phyloP scores from a whole-genome alignment of 306 rosid genomes.

The Neltuma alba region DNA sequence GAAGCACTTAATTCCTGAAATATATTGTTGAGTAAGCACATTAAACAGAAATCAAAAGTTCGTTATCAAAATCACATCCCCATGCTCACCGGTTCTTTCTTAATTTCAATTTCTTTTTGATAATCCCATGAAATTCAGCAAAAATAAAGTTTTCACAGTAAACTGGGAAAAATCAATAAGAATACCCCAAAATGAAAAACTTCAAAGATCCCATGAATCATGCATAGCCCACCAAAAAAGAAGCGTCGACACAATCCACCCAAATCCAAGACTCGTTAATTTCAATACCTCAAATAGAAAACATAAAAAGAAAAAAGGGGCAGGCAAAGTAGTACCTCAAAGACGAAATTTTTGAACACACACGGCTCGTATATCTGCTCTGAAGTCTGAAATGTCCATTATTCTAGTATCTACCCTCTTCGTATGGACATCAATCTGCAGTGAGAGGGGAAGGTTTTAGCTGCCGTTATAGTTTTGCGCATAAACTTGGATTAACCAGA shows the following conservation, averaged over 20 bases:
- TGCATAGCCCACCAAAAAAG: background rate
- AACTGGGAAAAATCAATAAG: background rate
- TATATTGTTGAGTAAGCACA: background rate
- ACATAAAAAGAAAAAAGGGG: background rate
- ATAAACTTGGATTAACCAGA: background rate
- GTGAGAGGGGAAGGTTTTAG: background rate
- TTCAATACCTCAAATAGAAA: background rate
- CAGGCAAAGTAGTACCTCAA: constrained; percentile 25
- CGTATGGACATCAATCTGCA: background rate
- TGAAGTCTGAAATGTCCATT: background rate
- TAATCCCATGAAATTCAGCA: background rate
- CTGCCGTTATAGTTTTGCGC: too few species aligned
- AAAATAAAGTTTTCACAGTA: background rate
- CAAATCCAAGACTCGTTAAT: background rate
- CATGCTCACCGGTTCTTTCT: background rate
- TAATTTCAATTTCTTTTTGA: background rate
- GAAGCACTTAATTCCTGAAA: constrained; percentile 1
- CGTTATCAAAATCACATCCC: background rate
- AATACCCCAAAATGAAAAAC: background rate
- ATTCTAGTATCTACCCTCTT: background rate
- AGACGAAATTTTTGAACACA: background rate
- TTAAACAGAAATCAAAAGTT: background rate
- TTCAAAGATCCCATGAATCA: background rate
- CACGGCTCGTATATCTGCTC: background rate
- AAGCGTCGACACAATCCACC: background rate